Base-by-base conservation (phyloP, 371 early-diverging fungal species). In the Mucor indicus region DNA sequence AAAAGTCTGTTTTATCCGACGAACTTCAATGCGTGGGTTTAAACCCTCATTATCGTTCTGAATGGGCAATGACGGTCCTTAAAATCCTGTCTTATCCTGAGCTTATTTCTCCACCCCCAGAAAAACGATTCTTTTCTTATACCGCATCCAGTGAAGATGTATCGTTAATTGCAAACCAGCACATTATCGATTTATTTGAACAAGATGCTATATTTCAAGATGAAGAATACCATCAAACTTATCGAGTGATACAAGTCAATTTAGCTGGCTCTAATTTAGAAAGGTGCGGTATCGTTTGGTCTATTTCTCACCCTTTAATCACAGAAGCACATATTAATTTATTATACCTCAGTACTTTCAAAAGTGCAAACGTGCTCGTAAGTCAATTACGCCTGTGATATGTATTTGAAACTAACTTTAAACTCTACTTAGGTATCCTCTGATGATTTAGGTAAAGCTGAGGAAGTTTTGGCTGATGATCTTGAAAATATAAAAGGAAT, bases 61-160 rank as follows among this genome's bases (percentile, higher is more conserved):
- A 58, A 9, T 87, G 85, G 84, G 74, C 77, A 7, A 74, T 82
- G 59, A 75, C 72, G 4, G 33, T 87, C 10, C 67, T 87, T 49
- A 82, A 80, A 62, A 71, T 87, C 40, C 38, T 87, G 50, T 83
- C 84, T 25, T 87, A 81, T 55, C 69, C 83, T 25, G 84, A 83
- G 42, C 39, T 56, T 15, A 50, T 56, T 32, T 35, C 44, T 13
- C 16, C 40, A 20, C 39, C 38, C 15, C 6, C 9, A n/a, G 32
- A 53, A 12, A 67, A 64, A 19, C 55, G 82, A 16, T 85, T 85
- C 67, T 83, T 85, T 57, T 85, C 84, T 3, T 89, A 86, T 45
- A 89, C 89, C 6, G 77, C 85, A 7, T 83, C 83, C 1, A 74
- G 76, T 27, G 86, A 89, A 38, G 86, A 85, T 35, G 81, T 89